Evolutionary conservation across 768 basidiomycete species (phyloP).

Genomic region (Suillus bovinus): DNA sequence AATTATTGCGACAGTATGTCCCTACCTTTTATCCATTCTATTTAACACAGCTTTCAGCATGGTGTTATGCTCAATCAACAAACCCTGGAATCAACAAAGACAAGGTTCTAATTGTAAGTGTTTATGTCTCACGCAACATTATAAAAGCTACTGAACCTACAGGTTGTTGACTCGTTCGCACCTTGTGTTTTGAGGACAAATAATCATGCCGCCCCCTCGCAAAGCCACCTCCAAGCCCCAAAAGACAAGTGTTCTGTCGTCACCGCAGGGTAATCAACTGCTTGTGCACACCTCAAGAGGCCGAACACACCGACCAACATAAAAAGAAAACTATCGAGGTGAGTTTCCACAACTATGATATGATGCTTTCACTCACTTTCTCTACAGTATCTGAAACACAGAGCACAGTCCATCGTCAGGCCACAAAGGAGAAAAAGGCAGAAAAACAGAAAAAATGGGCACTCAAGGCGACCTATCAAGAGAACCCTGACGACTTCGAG

Average conservation of each 20-base stretch:
- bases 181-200: not conserved
- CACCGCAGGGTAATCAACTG: not conserved
- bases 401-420: not conserved
- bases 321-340: not conserved
- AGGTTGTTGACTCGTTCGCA: not conserved
- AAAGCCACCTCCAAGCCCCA: not conserved
- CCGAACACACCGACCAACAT: not conserved
- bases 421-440: not conserved
- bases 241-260: not conserved
- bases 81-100: not conserved
- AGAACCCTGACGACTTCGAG: not conserved
- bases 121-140: not conserved
- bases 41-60: not conserved
- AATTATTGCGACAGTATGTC: not conserved
- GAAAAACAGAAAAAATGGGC: not conserved
- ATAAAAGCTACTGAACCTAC: not conserved
- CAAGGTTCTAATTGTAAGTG: not conserved
- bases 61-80: not conserved
- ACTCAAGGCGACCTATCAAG: not conserved
- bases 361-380: not conserved
- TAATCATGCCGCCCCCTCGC: not conserved
- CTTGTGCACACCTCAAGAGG: not conserved
- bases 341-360: not conserved
- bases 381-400: not conserved
- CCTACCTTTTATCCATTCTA: not conserved